These are phyloP conservation scores for Kuraishia hungarica DNA, from an alignment of 805 yeast species.

Conservation along the genomic window DNA sequence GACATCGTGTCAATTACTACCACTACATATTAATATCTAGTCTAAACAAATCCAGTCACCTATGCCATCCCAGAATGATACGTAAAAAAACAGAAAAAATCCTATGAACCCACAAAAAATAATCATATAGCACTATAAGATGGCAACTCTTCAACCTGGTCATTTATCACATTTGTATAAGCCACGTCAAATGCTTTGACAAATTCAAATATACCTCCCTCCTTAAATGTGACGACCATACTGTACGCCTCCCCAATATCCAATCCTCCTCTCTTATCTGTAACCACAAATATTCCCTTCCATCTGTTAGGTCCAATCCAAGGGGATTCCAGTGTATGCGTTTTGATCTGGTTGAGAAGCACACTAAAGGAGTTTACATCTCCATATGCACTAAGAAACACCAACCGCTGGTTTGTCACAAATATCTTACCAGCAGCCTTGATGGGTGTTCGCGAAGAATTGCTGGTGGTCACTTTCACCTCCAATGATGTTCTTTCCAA, in stretches of 20 bases:
- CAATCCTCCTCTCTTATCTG: constrained; percentile 22
- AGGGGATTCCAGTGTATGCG: constrained; percentile 34
- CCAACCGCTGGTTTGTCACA: constrained; percentile 32
- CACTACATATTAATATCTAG: no score
- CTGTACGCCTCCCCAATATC: constrained; percentile 28
- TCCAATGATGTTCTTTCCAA: constrained; percentile 9
- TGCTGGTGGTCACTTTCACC: constrained; percentile 2
- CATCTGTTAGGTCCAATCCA: constrained; percentile 49
- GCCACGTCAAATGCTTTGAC: constrained; percentile 23
- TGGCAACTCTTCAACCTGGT: constrained; percentile 36
- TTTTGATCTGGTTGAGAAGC: constrained; percentile 19
- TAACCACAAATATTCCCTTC: constrained; percentile 30
- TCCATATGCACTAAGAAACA: constrained; percentile 31
- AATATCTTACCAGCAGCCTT: constrained; percentile 26
- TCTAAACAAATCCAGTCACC: no score
- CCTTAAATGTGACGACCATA: constrained; percentile 30
- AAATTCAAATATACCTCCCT: constrained; percentile 40
- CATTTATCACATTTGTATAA: constrained; percentile 27
- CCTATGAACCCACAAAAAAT: not conserved
- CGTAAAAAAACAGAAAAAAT: no score
- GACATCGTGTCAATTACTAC: no score
- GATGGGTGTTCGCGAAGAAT: constrained; percentile 11
- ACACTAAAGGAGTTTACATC: constrained; percentile 34
- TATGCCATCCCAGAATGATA: no score
- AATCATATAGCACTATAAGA: constrained; percentile 20